Base-by-base conservation (phyloP, 1,139 yeast genomes). In the Candida pseudoviswanathii region DNA sequence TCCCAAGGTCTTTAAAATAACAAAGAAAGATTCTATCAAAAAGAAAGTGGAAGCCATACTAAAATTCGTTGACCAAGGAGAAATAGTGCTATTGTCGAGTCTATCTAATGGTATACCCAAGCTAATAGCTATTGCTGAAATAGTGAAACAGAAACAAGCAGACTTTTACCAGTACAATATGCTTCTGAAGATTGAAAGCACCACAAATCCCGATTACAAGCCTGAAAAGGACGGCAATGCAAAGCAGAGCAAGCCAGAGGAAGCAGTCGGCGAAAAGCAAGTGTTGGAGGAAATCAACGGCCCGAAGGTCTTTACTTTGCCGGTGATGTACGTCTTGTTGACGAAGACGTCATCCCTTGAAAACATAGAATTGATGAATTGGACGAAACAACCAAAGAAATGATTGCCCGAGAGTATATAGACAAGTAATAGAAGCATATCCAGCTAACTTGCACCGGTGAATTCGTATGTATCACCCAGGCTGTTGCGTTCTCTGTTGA, bases 1-100 rank as follows among this genome's bases (percentile, higher is more conserved):
- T 37, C 31, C 55, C 4, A 47, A 16, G 7, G 22, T 24, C n/a
- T 16, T 61, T 24, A 54, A 56, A 37, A 57, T 67, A 4, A 56
- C 61, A 42, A 65, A 64, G 51, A 66, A 67, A 51, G 71, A 67
- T 46, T 56, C 64, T 7, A 67, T 67, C 47, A 60, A 65, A 44
- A 47, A 51, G 8, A 54, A 56, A 41, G 59, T 66, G 2, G 56
- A 53, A 4, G 60, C 58, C 39, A 55, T 64, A 3, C 44, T 54
- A 36, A 47, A 48, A 8, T 43, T 27, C 11, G 41, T 62, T 2
- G 41, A 45, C 4, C 38, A 50, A 9, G 47, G 50, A 4, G 48
- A 49, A 25, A 40, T 51, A 1, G 51, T 60, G 8, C 32, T 66
- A 26, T 34, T 67, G 25, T 52, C 54, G 1, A 58, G 61, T 37